Base-by-base conservation (phyloP, 768 basidiomycete species). In the Goffeauzyma gilvescens region DNA sequence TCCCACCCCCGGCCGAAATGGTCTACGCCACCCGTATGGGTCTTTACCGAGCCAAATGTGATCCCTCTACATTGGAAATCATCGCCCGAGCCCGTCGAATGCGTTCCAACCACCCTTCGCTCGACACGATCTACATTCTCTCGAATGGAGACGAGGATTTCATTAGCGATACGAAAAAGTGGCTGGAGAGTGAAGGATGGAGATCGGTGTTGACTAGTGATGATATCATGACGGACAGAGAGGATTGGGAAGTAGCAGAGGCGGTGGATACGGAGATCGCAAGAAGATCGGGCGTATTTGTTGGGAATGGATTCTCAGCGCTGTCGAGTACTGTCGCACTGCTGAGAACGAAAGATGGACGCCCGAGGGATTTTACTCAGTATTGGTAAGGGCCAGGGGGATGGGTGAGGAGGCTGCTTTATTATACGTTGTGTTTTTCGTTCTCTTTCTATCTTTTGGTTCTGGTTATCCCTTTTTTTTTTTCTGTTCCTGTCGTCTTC, bases 271-370 rank as follows among this genome's bases (percentile, higher is more conserved):
- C 60, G 48, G 61, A 63, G 41, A 52, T 63, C 20, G 61, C 58
- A 0, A 48, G 61, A 33, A 23, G 61, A 9, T 44, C 57, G 8
- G 61, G 61, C 2, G 59, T 63, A 27, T 63, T 60, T 47, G 61
- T 63, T 2, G 61, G 61, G 6, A 63, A 63, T 41, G 61, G 61
- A 40, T 63, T 63, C 49, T 63, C 61, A 9, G 55, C 55, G 17
- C 55, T 58, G 3, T 47, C 52, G 8, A 55, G 54, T 18, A 63
- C 60, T 45, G 57, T 63, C 28, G 61, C 58, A 17, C 41, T 63
- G n/a, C 36, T 63, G 4, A 38, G 61, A 27, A 51, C 44, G 13
- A 53, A 55, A 35, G 61, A 63, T 42, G 61, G 61, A 12, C 38
- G 58, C 36, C 61, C 58, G 48, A 55, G 54, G 12, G 61, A 63